Evolutionary conservation across 306 rosid species (phyloP).

Genomic region (Acmispon strigosus): DNA sequence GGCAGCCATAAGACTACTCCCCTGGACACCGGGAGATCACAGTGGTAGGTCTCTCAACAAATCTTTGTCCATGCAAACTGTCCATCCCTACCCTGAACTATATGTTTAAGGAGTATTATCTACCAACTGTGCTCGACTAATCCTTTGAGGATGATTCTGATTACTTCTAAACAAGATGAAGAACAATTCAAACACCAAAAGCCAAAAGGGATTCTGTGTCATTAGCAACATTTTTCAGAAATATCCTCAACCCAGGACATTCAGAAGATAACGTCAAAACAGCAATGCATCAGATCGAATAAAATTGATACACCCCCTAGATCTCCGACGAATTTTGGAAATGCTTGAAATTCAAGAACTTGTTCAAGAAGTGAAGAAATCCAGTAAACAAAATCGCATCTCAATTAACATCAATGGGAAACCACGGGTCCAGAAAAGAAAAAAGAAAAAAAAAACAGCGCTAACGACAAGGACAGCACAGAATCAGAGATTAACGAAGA

Average conservation of each 20-base stretch:
- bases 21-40: no score
- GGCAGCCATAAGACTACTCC: no score
- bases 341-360: conserved; percentile 10
- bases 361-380: background rate
- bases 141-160: background rate
- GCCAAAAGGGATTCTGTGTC: background rate
- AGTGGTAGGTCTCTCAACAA: no score
- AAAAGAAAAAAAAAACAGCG: background rate
- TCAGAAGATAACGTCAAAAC: background rate
- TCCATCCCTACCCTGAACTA: no score
- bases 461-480: conserved; percentile 16
- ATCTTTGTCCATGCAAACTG: no score
- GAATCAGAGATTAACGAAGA: background rate
- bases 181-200: no score
- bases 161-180: conserved; percentile 11
- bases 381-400: conserved; percentile 14
- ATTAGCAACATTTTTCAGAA: background rate
- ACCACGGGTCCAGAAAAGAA: background rate
- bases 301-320: conserved; percentile 6
- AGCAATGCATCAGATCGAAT: conserved; percentile 18
- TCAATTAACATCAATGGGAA: background rate
- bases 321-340: conserved; percentile 1
- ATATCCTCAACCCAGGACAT: no score
- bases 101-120: no score
- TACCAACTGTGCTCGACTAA: no score